phyloP scores from a whole-genome alignment of 768 basidiomycete genomes.

The Pulveroboletus frians region DNA sequence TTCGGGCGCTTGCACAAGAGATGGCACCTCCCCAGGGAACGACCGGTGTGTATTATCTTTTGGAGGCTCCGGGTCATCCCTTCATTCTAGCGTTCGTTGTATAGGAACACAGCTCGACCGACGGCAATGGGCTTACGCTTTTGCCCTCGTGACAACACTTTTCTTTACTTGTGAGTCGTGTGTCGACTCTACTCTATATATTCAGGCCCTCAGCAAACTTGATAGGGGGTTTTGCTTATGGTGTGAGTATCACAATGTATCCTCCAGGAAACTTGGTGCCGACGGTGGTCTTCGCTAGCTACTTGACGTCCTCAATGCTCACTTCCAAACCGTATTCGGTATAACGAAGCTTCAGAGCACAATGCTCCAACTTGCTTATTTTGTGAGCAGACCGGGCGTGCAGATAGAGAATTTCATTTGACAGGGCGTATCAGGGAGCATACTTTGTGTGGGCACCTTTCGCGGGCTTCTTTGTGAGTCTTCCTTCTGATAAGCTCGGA shows the following conservation, averaged over 20 bases:
- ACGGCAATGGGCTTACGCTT: constrained; percentile 51
- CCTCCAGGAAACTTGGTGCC: neutral
- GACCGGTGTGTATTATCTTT: constrained; percentile 32
- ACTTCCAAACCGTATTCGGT: constrained; percentile 66
- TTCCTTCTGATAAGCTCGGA: neutral
- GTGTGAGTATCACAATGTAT: constrained; percentile 35
- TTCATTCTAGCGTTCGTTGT: neutral
- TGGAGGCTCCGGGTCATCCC: neutral
- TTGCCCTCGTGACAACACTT: constrained; percentile 64
- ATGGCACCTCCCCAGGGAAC: constrained; percentile 39
- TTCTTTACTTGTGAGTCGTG: constrained; percentile 62
- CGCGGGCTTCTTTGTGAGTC: constrained; percentile 52
- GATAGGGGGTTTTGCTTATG: constrained; percentile 64
- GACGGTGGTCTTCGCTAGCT: constrained; percentile 38
- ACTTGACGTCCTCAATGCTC: constrained; percentile 64
- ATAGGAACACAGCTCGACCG: constrained; percentile 38
- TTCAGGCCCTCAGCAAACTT: neutral
- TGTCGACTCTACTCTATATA: neutral
- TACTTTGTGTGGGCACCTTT: constrained; percentile 58
- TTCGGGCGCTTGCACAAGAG: constrained; percentile 1
- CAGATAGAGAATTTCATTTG: neutral
- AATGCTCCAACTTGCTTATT: constrained; percentile 69
- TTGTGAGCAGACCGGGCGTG: constrained; percentile 35
- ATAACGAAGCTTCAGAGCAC: constrained; percentile 70
- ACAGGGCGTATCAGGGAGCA: constrained; percentile 39